These are phyloP conservation scores for Penicillium sp. DNA, from an alignment of 2,329 filamentous ascomycete species.

Conservation along the genomic window DNA sequence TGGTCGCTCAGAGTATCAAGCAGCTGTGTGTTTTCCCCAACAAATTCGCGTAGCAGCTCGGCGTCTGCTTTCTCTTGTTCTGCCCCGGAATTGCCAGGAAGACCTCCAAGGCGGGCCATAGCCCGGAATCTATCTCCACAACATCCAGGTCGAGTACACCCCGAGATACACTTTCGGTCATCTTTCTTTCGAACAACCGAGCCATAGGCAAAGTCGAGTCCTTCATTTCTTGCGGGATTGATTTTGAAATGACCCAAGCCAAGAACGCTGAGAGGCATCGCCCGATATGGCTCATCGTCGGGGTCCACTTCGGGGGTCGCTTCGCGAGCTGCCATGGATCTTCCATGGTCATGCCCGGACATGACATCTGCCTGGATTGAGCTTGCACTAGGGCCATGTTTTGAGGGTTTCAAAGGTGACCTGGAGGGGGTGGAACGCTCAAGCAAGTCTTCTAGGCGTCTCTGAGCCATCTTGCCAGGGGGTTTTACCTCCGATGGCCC, in stretches of 20 bases:
- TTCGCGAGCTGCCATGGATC: slow-evolving; percentile 3
- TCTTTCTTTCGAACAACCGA: slow-evolving; percentile 73
- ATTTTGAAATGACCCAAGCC: slow-evolving; percentile 75
- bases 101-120: slow-evolving; percentile 55
- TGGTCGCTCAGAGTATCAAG: slow-evolving; percentile 54
- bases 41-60: slow-evolving; percentile 53
- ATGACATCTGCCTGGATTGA: neutral
- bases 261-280: slow-evolving; percentile 59
- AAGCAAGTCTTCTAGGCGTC: slow-evolving; percentile 36
- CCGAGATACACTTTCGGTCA: slow-evolving; percentile 69
- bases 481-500: neutral
- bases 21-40: slow-evolving; percentile 46
- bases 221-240: slow-evolving; percentile 72
- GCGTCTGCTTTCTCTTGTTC: slow-evolving; percentile 26
- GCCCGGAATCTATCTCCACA: slow-evolving; percentile 71
- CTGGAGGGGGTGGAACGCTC: slow-evolving; percentile 29
- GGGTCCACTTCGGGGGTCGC: slow-evolving; percentile 12
- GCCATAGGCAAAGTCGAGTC: slow-evolving; percentile 69
- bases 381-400: neutral
- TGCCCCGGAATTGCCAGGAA: slow-evolving; percentile 25
- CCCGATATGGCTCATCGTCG: slow-evolving; percentile 55
- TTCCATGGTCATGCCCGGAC: neutral
- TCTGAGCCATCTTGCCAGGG: slow-evolving; percentile 10
- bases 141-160: slow-evolving; percentile 74
- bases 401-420: slow-evolving; percentile 13